phyloP scores from a whole-genome alignment of 768 basidiomycete genomes.

The Termitomyces titanicus region DNA sequence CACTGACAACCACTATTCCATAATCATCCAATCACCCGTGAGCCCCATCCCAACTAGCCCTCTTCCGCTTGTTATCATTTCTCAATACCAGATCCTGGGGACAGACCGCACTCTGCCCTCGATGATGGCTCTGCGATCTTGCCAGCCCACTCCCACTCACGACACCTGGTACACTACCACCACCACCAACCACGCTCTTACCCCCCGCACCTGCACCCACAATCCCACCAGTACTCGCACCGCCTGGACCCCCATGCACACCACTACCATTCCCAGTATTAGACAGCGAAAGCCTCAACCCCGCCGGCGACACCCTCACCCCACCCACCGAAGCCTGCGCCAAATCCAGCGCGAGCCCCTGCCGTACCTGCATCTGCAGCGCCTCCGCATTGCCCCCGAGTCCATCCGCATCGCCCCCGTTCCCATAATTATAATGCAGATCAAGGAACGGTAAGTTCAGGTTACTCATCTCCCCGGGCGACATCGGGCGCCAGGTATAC shows the following conservation, averaged over 20 bases:
- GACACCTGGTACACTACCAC: background rate
- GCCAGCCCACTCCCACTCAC: background rate
- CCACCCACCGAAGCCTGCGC: conserved; percentile 22
- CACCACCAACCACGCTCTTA: background rate
- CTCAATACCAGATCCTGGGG: conserved; percentile 35
- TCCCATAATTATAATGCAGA: conserved; percentile 57
- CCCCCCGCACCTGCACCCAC: background rate
- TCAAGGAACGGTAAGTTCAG: conserved; percentile 69
- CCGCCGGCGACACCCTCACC: conserved; percentile 12
- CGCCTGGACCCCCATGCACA: too few relatives aligned
- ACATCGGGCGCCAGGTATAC: conserved; percentile 23
- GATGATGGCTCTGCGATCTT: conserved; percentile 33
- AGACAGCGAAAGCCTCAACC: too few relatives aligned
- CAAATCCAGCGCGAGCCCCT: conserved; percentile 36
- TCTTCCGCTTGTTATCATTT: conserved; percentile 35
- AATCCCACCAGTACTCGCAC: too few relatives aligned
- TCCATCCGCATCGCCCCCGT: background rate
- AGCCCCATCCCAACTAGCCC: conserved; percentile 44
- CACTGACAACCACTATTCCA: background rate
- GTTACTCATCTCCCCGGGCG: conserved; percentile 6
- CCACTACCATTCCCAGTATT: too few relatives aligned
- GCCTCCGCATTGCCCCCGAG: conserved; percentile 4
- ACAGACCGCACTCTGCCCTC: conserved; percentile 42
- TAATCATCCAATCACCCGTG: conserved; percentile 1
- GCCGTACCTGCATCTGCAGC: conserved; percentile 1